Evolutionary conservation across 345 rosid genomes (phyloP).

Genomic region (Populus deltoides): DNA sequence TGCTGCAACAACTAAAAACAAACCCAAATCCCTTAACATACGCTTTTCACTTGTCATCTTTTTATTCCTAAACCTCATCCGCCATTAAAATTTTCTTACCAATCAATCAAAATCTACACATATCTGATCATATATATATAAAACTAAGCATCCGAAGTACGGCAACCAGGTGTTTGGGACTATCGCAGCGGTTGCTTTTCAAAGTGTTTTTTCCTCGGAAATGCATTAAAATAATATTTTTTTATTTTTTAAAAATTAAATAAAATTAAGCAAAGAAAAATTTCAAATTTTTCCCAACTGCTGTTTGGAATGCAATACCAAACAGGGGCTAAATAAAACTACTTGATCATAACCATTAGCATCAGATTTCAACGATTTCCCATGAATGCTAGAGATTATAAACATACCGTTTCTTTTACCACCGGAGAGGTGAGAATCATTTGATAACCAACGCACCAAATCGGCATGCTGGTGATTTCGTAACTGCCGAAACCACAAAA

Average conservation of each 20-base stretch:
- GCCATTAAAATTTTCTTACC: background rate
- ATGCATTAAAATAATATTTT: no score
- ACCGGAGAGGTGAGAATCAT: slow-evolving; percentile 33
- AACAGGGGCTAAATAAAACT: background rate
- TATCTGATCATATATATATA: no score
- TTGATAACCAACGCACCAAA: slow-evolving; percentile 58
- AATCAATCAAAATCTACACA: background rate
- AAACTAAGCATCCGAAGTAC: background rate
- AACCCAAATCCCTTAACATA: background rate
- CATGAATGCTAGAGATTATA: background rate
- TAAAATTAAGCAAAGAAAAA: no score
- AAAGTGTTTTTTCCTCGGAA: no score
- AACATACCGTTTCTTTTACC: slow-evolving; percentile 51
- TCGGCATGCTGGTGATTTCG: slow-evolving; percentile 51
- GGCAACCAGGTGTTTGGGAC: background rate
- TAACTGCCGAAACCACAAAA: slow-evolving; percentile 44
- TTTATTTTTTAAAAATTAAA: no score
- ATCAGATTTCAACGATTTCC: background rate
- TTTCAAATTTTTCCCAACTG: no score
- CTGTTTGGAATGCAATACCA: no score
- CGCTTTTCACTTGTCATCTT: background rate
- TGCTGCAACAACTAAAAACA: background rate
- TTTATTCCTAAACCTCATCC: background rate
- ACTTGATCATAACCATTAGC: background rate
- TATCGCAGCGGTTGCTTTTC: no score